These are phyloP conservation scores for Candida coleopterorum DNA, from an alignment of 805 yeast species.

Conservation along the genomic window DNA sequence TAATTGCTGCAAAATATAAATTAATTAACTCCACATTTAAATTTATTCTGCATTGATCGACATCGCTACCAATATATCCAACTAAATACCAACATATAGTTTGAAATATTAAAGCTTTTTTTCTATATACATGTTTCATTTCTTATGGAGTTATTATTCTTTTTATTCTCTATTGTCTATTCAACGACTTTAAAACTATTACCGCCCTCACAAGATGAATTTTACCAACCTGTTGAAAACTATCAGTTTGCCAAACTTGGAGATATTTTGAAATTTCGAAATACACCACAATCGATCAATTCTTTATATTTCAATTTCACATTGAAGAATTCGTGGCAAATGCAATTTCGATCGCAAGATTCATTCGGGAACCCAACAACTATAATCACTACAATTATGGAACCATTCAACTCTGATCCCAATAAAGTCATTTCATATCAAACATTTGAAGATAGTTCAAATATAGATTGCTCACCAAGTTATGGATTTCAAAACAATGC, in stretches of 20 bases:
- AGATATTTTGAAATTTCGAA: slow-evolving; percentile 18
- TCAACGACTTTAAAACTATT: not conserved
- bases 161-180: not conserved
- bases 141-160: no score
- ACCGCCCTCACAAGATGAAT: slow-evolving; percentile 18
- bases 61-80: not conserved
- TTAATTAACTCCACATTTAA: not conserved
- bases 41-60: not conserved
- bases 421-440: slow-evolving; percentile 24
- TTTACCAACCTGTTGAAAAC: slow-evolving; percentile 20
- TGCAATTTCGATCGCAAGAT: slow-evolving; percentile 19
- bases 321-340: slow-evolving; percentile 20
- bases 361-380: slow-evolving; percentile 22
- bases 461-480: slow-evolving; percentile 23
- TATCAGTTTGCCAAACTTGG: slow-evolving; percentile 18
- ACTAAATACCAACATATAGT: not conserved
- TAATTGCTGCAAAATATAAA: not conserved
- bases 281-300: slow-evolving; percentile 16
- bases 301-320: slow-evolving; percentile 15
- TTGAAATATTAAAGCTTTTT: no score
- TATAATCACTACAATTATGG: slow-evolving; percentile 22
- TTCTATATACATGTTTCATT: no score
- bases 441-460: slow-evolving; percentile 25
- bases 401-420: slow-evolving; percentile 26
- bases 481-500: slow-evolving; percentile 17